A percentile compares a stretch with the other conserved stretches of the same genome.
These are phyloP conservation scores for Leptographium procerum DNA, from an alignment of 2,329 filamentous ascomycete genomes.

Conservation along the genomic window DNA sequence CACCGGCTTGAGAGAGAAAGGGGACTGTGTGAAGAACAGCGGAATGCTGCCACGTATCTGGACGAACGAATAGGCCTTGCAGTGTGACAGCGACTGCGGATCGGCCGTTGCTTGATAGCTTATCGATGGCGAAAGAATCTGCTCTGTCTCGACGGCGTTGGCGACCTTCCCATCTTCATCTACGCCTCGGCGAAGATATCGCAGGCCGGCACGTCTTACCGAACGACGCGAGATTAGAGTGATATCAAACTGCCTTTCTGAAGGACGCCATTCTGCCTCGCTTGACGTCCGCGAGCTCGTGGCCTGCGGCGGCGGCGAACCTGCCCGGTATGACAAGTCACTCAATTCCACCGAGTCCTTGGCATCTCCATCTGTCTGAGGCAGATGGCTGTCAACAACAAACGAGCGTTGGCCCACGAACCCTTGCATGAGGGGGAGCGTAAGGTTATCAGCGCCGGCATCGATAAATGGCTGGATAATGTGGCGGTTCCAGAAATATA, in stretches of 20 bases:
- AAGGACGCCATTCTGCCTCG: constrained; percentile 23
- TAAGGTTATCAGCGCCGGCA: constrained; percentile 56
- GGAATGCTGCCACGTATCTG: constrained; percentile 88
- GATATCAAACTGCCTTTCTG: constrained; percentile 57
- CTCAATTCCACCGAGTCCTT: constrained; percentile 32
- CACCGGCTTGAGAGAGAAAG: constrained; percentile 83
- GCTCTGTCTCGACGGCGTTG: constrained; percentile 90
- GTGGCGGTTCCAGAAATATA: constrained; percentile 87
- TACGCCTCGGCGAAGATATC: constrained; percentile 81
- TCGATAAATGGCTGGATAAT: constrained; percentile 64
- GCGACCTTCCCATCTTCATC: constrained; percentile 83
- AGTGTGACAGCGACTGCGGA: neutral
- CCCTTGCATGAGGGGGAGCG: constrained; percentile 81
- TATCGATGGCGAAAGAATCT: constrained; percentile 59
- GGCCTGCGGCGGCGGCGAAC: constrained; percentile 8
- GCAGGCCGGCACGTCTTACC: constrained; percentile 71
- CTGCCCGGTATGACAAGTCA: constrained; percentile 14
- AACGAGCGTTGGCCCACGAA: constrained; percentile 85
- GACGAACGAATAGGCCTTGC: constrained; percentile 67
- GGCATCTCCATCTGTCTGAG: constrained; percentile 36
- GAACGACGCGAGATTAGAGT: constrained; percentile 88
- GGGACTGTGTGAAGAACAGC: constrained; percentile 87
- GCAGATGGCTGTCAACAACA: constrained; percentile 52
- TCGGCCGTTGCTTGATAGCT: constrained; percentile 11
- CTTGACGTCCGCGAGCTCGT: constrained; percentile 7